phyloP scores from a whole-genome alignment of 2,329 filamentous ascomycete species.

The Penicillium sclerotiorum region DNA sequence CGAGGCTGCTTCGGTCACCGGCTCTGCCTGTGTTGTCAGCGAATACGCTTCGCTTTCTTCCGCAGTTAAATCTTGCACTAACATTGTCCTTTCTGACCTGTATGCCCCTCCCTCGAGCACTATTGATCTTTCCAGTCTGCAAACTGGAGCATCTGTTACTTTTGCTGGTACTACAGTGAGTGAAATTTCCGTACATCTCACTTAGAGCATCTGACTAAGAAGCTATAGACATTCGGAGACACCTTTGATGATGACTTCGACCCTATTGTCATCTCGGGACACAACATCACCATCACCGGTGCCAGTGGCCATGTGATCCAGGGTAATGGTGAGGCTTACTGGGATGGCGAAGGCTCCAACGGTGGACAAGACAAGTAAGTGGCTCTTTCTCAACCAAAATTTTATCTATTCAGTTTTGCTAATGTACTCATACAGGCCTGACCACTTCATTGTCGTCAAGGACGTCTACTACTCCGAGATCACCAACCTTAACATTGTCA shows the following conservation, averaged over 20 bases:
- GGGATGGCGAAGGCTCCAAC: constrained; percentile 52
- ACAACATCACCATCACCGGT: constrained; percentile 44
- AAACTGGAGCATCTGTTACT: constrained; percentile 45
- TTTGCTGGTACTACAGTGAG: constrained; percentile 42
- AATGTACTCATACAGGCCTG: constrained; percentile 26
- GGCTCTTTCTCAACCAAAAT: background rate
- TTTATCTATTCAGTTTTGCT: too few species aligned
- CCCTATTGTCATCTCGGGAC: constrained; percentile 43
- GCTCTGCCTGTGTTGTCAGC: constrained; percentile 14
- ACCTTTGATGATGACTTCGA: constrained; percentile 41
- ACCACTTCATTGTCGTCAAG: constrained; percentile 28
- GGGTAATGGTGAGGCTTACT: constrained; percentile 46
- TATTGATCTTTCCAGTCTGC: constrained; percentile 45
- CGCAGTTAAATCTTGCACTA: constrained; percentile 45
- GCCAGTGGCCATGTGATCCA: constrained; percentile 38
- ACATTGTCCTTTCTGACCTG: constrained; percentile 46
- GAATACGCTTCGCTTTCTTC: constrained; percentile 36
- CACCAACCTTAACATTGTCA: constrained; percentile 43
- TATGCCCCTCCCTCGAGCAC: constrained; percentile 42
- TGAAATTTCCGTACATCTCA: background rate
- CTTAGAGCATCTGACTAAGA: background rate
- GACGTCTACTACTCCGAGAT: constrained; percentile 46
- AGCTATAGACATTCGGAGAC: constrained; percentile 37
- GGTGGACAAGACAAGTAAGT: constrained; percentile 38
- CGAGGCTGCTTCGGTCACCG: constrained; percentile 1